Evolutionary conservation across 2,329 filamentous ascomycete species (phyloP).

Genomic region (Stachybotrys echinatus): DNA sequence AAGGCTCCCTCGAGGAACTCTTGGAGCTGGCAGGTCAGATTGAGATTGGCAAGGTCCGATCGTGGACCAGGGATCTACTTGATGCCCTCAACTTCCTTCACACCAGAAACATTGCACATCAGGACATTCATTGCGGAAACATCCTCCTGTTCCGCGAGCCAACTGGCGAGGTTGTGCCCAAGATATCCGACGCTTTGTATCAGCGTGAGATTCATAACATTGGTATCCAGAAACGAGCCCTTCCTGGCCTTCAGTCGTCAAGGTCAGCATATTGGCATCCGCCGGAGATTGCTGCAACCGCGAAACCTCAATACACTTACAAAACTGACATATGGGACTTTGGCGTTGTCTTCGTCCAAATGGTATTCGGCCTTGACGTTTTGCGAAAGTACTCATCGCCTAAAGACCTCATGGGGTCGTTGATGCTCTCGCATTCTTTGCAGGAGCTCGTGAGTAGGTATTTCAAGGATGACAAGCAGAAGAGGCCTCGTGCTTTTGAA

Average conservation of each 20-base stretch:
- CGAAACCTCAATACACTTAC: slow-evolving; percentile 58
- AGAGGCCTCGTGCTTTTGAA: slow-evolving; percentile 77
- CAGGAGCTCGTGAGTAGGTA: slow-evolving; percentile 77
- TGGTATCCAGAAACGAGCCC: slow-evolving; percentile 43
- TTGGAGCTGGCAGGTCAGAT: slow-evolving; percentile 74
- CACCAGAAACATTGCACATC: slow-evolving; percentile 76
- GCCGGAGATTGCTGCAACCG: slow-evolving; percentile 64
- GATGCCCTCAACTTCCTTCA: slow-evolving; percentile 87
- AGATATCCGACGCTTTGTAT: slow-evolving; percentile 69
- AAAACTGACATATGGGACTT: slow-evolving; percentile 96
- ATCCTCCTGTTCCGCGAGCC: slow-evolving; percentile 69
- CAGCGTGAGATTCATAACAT: slow-evolving; percentile 63
- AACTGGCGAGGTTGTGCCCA: slow-evolving; percentile 65
- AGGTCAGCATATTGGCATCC: slow-evolving; percentile 80
- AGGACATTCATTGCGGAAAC: slow-evolving; percentile 74
- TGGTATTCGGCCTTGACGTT: slow-evolving; percentile 82
- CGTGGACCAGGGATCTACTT: slow-evolving; percentile 88
- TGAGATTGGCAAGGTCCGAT: slow-evolving; percentile 68
- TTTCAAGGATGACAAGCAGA: slow-evolving; percentile 79
- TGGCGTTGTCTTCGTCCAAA: slow-evolving; percentile 85
- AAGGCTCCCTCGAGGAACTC: slow-evolving; percentile 76
- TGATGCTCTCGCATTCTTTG: slow-evolving; percentile 68
- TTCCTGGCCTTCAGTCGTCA: slow-evolving; percentile 52
- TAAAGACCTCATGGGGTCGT: slow-evolving; percentile 62
- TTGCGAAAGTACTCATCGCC: slow-evolving; percentile 76